Conservation (phyloP, 352 stramenopile genomes). For the Phytophthora meadii region DNA sequence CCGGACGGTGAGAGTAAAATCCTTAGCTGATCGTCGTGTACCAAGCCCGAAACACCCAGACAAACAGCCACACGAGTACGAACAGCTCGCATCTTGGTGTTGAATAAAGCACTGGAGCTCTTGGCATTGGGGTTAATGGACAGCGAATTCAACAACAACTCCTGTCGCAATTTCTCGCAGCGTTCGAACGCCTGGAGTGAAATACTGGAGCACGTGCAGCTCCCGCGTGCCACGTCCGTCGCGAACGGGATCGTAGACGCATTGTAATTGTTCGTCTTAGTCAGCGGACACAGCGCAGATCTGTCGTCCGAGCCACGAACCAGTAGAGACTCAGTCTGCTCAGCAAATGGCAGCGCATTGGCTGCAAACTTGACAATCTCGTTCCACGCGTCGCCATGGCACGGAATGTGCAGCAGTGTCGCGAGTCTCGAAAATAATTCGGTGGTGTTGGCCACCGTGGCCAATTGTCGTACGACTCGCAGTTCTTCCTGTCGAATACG, state of each 20-base stretch:
- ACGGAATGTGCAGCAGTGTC: slow-evolving; percentile 70
- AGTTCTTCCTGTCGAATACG: slow-evolving; percentile 59
- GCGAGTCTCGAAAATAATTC: slow-evolving; percentile 76
- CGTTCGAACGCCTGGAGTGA: slow-evolving; percentile 65
- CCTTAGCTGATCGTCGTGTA: slow-evolving; percentile 57
- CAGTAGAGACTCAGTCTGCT: slow-evolving; percentile 86
- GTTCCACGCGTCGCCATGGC: slow-evolving; percentile 76
- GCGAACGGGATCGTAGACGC: slow-evolving; percentile 75
- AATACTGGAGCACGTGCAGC: slow-evolving; percentile 89
- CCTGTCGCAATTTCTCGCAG: slow-evolving; percentile 73
- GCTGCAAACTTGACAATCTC: slow-evolving; percentile 82
- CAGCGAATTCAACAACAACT: slow-evolving; percentile 80
- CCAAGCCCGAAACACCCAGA: slow-evolving; percentile 59
- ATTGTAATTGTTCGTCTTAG: slow-evolving; percentile 92
- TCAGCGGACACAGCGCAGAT: slow-evolving; percentile 68
- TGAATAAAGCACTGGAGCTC: slow-evolving; percentile 69
- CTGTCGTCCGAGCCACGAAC: slow-evolving; percentile 88
- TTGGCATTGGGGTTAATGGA: slow-evolving; percentile 86
- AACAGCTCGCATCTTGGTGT: slow-evolving; percentile 67
- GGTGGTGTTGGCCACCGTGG: slow-evolving; percentile 59
- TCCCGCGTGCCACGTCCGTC: slow-evolving; percentile 76
- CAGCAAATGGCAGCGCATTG: slow-evolving; percentile 78
- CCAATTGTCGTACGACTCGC: slow-evolving; percentile 66
- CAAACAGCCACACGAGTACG: slow-evolving; percentile 66
- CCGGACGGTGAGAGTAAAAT: slow-evolving; percentile 85